Evolutionary conservation across 2,329 filamentous ascomycete genomes (phyloP), one percentile per base, ranked within the genome.

Genomic region (Byssoonygena ceratinophila): DNA sequence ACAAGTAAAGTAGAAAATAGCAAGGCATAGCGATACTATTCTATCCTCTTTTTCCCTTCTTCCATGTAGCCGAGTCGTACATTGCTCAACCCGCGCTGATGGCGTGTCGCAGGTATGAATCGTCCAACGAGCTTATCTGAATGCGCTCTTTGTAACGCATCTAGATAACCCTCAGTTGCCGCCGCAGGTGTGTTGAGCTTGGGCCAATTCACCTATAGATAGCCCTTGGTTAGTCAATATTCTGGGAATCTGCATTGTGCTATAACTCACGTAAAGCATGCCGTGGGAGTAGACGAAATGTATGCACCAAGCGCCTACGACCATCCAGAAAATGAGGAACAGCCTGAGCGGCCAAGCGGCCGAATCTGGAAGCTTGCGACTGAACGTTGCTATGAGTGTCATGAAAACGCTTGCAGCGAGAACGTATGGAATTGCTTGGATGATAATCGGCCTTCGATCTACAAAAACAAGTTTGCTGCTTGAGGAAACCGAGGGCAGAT

Each of bases 21-120:
- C 5, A n/a, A 22, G 14, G 23, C 23, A 12, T 2, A 9, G 14
- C 4, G 34, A 37, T 18, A 18, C 57, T 66, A 74, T 58, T 98
- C 92, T 64, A 94, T 94, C 67, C 92, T 87, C 79, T 96, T 98
- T 79, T 98, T 98, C 50, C 92, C 92, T 71, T 98, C 92, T 68
- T 98, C 92, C 51, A 94, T 81, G 60, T 85, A 92, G 29, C 87
- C 78, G 60, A 94, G 83, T 56, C 87, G 78, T 40, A 85, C 84
- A 59, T 86, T 87, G 71, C 88, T 95, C 57, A 87, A 79, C 2
- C 89, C 88, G 14, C 90, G 77, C 69, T 94, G 87, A 64, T 94
- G 89, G 56, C 71, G 74, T 25, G 78, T 75, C 5, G 63, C 58
- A 31, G 69, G 65, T 20, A 94, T 77, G 56, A 94, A 79, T 12